Evolutionary conservation across 75 land plant species (phyloP).

Genomic region (Pseudotsuga menziesii): DNA sequence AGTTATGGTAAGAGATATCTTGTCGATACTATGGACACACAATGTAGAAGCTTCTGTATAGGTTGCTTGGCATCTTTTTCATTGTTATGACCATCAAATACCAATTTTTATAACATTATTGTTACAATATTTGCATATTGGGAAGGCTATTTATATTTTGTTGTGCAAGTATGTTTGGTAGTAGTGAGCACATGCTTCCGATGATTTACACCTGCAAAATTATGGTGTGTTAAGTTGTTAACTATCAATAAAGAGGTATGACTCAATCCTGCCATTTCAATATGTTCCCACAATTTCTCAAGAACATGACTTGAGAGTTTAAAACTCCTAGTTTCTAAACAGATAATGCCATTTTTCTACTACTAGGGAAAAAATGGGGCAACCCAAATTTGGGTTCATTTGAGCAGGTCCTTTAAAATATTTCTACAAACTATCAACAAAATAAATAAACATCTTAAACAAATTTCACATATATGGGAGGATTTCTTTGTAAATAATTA

Average conservation of each 20-base stretch:
- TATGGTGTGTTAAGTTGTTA: too few relatives aligned
- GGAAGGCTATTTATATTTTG: too few relatives aligned
- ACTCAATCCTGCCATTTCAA: neutral
- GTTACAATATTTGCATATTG: too few relatives aligned
- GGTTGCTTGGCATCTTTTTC: neutral
- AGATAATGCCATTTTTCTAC: neutral
- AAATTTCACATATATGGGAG: conserved; percentile 55
- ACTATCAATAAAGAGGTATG: too few relatives aligned
- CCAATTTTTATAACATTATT: too few relatives aligned
- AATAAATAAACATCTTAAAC: neutral
- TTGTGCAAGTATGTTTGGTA: too few relatives aligned
- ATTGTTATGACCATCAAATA: neutral
- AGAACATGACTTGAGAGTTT: neutral
- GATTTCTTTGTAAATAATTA: conserved; percentile 64
- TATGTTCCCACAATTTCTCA: neutral
- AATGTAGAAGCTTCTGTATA: neutral
- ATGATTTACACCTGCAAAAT: too few relatives aligned
- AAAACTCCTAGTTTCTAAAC: neutral
- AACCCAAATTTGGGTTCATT: neutral
- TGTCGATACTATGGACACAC: neutral
- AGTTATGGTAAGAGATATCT: neutral
- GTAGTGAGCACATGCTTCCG: too few relatives aligned
- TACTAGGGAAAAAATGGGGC: too few relatives aligned
- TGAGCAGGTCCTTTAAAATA: neutral
- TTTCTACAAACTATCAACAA: neutral